These are phyloP conservation scores for Xylariaceae sp. DNA, from an alignment of 2,329 filamentous ascomycete species.

Conservation along the genomic window DNA sequence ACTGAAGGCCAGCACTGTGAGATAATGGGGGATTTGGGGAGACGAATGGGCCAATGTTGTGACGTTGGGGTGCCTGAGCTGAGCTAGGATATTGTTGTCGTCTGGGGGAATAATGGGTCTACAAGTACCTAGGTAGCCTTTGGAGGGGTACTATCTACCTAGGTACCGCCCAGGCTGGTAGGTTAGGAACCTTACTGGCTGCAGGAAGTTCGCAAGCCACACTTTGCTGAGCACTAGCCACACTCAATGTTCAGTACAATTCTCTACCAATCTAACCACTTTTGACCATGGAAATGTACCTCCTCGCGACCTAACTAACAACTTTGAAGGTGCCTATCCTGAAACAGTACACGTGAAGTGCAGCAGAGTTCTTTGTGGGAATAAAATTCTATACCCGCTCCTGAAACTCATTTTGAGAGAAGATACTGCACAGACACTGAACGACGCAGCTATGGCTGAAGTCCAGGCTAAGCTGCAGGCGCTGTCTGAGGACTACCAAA, in stretches of 20 bases:
- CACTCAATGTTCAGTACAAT: not conserved
- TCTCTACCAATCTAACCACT: conserved; percentile 4
- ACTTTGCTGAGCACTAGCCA: not conserved
- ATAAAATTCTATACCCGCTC: too few species aligned
- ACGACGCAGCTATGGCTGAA: conserved; percentile 64
- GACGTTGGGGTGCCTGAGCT: conserved; percentile 24
- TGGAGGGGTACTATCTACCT: too few species aligned
- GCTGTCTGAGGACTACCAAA: conserved; percentile 86
- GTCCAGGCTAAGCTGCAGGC: conserved; percentile 79
- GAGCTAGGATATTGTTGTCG: conserved; percentile 20
- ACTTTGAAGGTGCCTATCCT: too few species aligned
- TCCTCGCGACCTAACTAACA: not conserved
- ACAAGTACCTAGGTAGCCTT: too few species aligned
- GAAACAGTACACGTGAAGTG: too few species aligned
- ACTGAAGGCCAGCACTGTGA: too few species aligned
- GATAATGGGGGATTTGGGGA: not conserved
- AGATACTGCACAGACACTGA: not conserved
- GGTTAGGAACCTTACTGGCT: not conserved
- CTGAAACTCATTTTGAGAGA: not conserved
- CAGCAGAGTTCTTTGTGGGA: too few species aligned
- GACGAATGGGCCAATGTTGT: conserved; percentile 10
- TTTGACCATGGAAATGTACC: not conserved
- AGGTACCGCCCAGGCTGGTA: not conserved
- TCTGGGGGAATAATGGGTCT: conserved; percentile 18
- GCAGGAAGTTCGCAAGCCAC: conserved; percentile 2